Evolutionary conservation across 768 basidiomycete species (phyloP), one percentile per base, ranked within the genome.

Genomic region (Aureoboletus auriporus): DNA sequence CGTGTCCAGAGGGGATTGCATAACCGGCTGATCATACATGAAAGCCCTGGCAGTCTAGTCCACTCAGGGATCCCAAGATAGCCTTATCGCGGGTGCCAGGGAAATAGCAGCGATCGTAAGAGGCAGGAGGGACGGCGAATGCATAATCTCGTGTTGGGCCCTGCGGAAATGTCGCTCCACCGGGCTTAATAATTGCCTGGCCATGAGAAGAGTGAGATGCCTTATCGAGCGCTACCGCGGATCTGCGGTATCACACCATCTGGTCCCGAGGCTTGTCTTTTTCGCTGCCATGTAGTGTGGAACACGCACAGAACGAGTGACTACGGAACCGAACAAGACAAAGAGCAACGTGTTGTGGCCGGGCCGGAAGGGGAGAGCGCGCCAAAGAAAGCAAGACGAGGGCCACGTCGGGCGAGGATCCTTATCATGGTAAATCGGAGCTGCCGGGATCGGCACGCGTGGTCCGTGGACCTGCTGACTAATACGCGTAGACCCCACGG

Each of bases 381-480:
- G 39, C 53, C 58, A 27, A 55, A 20, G 5, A 26, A 6, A 23
- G 39, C 8, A 26, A 39, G n/a, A n/a, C n/a, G 16, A 14, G 16
- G 13, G 27, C 39, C 26, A 36, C 16, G 14, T 17, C 36, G 13
- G 6, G 20, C 11, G 54, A 63, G 63, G 34, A 42, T 12, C 23
- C 62, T 40, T 51, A 59, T 59, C 63, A 20, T 47, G 63, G 61
- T 44, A 54, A 48, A 61, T 59, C 46, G 42, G 39, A 31, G 35
- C 4, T 43, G 53, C 54, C 58, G 58, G 17, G 20, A 0, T 42
- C 59, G 60, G 55, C 55, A 52, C 0, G 4, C 1, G 2, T 14
- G 48, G 65, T 62, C 60, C 65, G 54, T 47, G 62, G 63, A 66
- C 64, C 38, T 40, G 59, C 47, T 58, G 41, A 63, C 35, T 62